Percentiles rank a stretch among this genome's conserved stretches.
Conservation (phyloP, 495 filamentous ascomycete species). For the Hypoxylon cercidicola region DNA sequence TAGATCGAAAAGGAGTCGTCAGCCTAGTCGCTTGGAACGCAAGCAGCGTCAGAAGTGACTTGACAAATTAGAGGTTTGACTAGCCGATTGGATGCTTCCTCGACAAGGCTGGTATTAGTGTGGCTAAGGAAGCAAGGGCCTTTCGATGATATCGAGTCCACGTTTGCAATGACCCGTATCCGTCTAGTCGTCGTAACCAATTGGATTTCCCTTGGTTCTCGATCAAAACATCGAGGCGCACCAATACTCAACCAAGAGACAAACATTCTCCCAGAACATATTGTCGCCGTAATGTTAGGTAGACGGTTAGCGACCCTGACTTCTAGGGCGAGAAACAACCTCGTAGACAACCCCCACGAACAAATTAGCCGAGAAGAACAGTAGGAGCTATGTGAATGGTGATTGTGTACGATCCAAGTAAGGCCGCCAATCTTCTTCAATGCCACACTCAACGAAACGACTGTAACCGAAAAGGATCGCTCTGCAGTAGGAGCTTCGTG, state of each 20-base stretch:
- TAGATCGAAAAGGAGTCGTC: constrained; percentile 12
- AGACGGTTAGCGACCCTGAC: constrained; percentile 18
- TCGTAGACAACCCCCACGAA: constrained; percentile 19
- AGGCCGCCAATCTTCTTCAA: constrained; percentile 26
- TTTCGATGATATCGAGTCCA: constrained; percentile 26
- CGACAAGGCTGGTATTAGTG: constrained; percentile 21
- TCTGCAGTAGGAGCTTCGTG: constrained; percentile 17
- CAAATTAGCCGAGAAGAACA: constrained; percentile 25
- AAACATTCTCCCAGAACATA: not conserved
- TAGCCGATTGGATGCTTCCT: constrained; percentile 16
- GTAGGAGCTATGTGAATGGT: constrained; percentile 3
- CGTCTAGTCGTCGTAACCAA: constrained; percentile 18
- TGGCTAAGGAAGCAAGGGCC: constrained; percentile 15
- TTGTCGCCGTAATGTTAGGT: constrained; percentile 9
- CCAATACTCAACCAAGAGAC: not conserved
- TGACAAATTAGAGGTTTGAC: constrained; percentile 16
- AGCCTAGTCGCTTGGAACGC: constrained; percentile 22
- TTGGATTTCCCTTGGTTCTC: constrained; percentile 3
- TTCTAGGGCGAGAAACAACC: constrained; percentile 10
- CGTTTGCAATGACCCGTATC: constrained; percentile 20
- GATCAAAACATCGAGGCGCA: not conserved
- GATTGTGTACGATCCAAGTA: constrained; percentile 18
- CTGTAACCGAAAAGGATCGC: constrained; percentile 18
- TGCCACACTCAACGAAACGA: constrained; percentile 18
- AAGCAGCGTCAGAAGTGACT: constrained; percentile 13